phyloP scores from a whole-genome alignment of 257 asterid species.

The Solanum neorickii region DNA sequence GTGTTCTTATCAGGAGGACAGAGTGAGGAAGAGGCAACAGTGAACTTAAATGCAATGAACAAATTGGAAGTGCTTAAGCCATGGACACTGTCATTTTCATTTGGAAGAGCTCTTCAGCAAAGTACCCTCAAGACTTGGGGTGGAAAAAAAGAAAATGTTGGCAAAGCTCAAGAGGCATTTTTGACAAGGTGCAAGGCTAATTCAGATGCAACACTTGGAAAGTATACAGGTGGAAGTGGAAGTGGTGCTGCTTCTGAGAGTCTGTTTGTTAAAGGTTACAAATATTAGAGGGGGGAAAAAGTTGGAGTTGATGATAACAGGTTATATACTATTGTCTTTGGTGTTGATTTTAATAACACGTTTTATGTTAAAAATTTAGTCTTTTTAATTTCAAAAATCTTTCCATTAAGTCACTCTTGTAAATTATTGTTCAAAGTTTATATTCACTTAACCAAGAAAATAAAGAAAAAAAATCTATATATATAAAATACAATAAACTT shows the following conservation, averaged over 20 bases:
- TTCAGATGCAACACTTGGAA: conserved; percentile 69
- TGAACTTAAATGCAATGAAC: conserved; percentile 66
- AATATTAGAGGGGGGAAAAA: conserved; percentile 20
- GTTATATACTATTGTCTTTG: neutral
- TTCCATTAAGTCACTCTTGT: neutral
- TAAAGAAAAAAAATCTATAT: neutral
- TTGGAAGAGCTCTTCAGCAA: conserved; percentile 75
- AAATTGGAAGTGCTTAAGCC: conserved; percentile 58
- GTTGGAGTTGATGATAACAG: neutral
- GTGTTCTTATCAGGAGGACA: conserved; percentile 89
- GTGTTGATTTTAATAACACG: neutral
- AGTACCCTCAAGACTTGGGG: conserved; percentile 76
- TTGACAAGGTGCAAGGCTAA: conserved; percentile 69
- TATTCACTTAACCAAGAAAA: neutral
- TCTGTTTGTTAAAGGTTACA: conserved; percentile 48
- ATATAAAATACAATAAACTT: no score
- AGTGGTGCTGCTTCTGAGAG: conserved; percentile 57
- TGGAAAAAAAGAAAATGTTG: conserved; percentile 68
- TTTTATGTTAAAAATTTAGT: neutral
- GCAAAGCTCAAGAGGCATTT: conserved; percentile 55
- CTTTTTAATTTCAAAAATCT: neutral
- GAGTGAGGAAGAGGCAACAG: conserved; percentile 81
- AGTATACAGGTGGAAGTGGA: conserved; percentile 44
- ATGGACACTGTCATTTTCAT: conserved; percentile 72
- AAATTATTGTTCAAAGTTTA: neutral